These are phyloP conservation scores for Sphaerostilbella broomeana DNA, from an alignment of 2,329 filamentous ascomycete genomes.

Conservation along the genomic window DNA sequence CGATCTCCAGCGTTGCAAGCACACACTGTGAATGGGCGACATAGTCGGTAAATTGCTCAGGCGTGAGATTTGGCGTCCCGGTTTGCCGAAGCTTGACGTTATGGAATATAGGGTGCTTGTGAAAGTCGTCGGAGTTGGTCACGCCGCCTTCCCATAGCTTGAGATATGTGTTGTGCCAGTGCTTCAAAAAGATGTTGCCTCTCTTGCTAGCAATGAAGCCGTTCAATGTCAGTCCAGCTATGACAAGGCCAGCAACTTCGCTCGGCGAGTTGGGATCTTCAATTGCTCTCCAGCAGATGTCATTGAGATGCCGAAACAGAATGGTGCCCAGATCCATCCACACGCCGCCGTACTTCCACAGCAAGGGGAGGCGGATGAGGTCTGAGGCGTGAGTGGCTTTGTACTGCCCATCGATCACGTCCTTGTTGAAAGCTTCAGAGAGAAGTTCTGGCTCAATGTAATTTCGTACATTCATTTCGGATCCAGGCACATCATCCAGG, in stretches of 20 bases:
- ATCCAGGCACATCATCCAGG: slow-evolving; percentile 31
- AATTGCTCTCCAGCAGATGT: slow-evolving; percentile 37
- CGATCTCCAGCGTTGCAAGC: slow-evolving; percentile 27
- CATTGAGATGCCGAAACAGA: slow-evolving; percentile 34
- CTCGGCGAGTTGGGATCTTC: slow-evolving; percentile 29
- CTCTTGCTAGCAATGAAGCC: slow-evolving; percentile 38
- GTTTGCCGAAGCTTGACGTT: slow-evolving; percentile 1
- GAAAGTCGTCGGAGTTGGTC: slow-evolving; percentile 25
- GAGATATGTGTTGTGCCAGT: slow-evolving; percentile 34
- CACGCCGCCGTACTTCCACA: slow-evolving; percentile 36
- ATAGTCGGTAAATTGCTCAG: slow-evolving; percentile 23
- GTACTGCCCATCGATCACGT: slow-evolving; percentile 38
- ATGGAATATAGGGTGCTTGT: slow-evolving; percentile 24
- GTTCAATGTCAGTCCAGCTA: slow-evolving; percentile 25
- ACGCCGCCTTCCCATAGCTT: slow-evolving; percentile 29
- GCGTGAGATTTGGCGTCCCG: slow-evolving; percentile 11
- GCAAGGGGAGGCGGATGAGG: slow-evolving; percentile 36
- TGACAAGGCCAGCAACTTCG: slow-evolving; percentile 17
- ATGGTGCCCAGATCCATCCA: slow-evolving; percentile 39
- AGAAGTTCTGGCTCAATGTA: slow-evolving; percentile 31
- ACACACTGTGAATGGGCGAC: slow-evolving; percentile 25
- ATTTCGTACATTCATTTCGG: slow-evolving; percentile 29
- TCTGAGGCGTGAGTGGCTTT: slow-evolving; percentile 40
- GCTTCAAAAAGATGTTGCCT: slow-evolving; percentile 37
- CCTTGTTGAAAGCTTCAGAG: slow-evolving; percentile 35